Conservation (phyloP, 192 early-diverging fungal genomes). For the Dispira simplex region DNA sequence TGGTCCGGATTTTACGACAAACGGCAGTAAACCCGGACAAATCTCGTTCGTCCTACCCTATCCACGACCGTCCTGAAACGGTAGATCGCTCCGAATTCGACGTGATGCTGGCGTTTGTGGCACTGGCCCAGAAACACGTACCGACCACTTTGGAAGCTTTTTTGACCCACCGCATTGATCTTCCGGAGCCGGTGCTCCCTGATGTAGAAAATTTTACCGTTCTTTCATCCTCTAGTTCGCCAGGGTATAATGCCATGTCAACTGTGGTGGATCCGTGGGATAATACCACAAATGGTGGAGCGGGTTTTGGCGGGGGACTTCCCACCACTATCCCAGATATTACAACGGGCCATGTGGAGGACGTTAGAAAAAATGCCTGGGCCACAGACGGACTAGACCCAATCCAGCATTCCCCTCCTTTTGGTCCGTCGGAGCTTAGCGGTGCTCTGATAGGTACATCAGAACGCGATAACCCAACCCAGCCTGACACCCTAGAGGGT, state of each 20-base stretch:
- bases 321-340: too few species aligned
- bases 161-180: conserved; percentile 43
- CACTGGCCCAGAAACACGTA: conserved; percentile 69
- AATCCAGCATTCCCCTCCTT: not conserved
- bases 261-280: not conserved
- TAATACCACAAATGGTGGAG: not conserved
- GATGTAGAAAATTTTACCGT: conserved; percentile 34
- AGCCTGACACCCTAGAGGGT: not conserved
- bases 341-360: too few species aligned
- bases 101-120: conserved; percentile 48
- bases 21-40: too few species aligned
- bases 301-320: not conserved
- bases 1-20: not conserved
- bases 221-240: conserved; percentile 2
- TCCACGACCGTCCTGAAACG: conserved; percentile 1
- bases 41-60: too few species aligned
- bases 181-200: conserved; percentile 40
- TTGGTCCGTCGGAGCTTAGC: not conserved
- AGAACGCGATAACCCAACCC: not conserved
- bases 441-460: not conserved
- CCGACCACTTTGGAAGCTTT: conserved; percentile 48
- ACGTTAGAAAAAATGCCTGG: too few species aligned
- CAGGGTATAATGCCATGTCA: not conserved
- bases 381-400: not conserved
- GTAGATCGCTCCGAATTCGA: conserved; percentile 37